phyloP scores from a whole-genome alignment of 2,329 filamentous ascomycete species.

The Coleophoma crateriformis region DNA sequence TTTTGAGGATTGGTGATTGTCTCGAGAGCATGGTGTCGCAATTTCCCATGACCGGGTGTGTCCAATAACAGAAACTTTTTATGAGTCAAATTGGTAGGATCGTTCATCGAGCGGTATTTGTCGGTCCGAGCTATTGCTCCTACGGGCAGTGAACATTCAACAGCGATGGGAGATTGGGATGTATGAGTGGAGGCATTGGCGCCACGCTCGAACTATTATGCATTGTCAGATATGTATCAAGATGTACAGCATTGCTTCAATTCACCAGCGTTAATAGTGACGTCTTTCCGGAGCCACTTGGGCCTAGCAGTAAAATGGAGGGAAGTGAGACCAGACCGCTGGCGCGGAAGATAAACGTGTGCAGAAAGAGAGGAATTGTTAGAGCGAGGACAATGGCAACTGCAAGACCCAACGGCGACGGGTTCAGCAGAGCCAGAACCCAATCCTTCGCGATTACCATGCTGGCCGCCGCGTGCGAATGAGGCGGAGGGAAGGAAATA shows the following conservation, averaged over 20 bases:
- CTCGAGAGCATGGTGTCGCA: conserved; percentile 64
- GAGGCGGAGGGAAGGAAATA: neutral
- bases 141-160: conserved; percentile 49
- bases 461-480: neutral
- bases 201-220: conserved; percentile 46
- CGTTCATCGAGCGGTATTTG: conserved; percentile 60
- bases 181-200: conserved; percentile 43
- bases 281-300: conserved; percentile 82
- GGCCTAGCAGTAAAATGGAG: conserved; percentile 75
- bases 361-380: conserved; percentile 69
- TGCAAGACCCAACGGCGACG: conserved; percentile 56
- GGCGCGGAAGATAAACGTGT: conserved; percentile 63
- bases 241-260: no score
- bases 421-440: conserved; percentile 50
- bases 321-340: conserved; percentile 64
- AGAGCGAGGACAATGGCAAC: conserved; percentile 68
- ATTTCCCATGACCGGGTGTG: conserved; percentile 93
- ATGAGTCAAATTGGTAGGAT: conserved; percentile 51
- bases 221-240: no score
- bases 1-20: conserved; percentile 39
- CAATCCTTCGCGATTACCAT: conserved; percentile 18
- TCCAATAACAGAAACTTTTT: conserved; percentile 75
- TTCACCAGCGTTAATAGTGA: conserved; percentile 72
- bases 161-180: conserved; percentile 53
- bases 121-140: conserved; percentile 47